Evolutionary conservation across 2,329 filamentous ascomycete genomes (phyloP), one percentile per base, ranked within the genome.

Genomic region (Geoglossum cookeanum): DNA sequence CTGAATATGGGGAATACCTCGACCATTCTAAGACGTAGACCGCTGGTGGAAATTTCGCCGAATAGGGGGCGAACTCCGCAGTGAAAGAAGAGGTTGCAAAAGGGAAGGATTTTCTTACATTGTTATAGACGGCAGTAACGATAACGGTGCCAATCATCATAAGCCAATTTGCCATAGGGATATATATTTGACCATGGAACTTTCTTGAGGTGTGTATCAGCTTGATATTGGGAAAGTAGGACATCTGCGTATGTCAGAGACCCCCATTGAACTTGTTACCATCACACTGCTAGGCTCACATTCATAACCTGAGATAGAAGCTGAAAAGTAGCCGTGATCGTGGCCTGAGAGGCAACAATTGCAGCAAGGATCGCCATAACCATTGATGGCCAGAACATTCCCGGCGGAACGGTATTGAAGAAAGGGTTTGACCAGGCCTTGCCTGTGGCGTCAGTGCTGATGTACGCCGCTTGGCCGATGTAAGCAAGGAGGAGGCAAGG

Each of bases 281-380:
- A 62, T 7, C 3, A 7, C 2, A 13, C 11, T 53, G 3, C n/a
- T 37, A 37, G 37, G 37, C 15, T 32, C 29, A 4, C n/a, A 49
- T 39, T 11, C 22, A 33, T 22, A 48, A 30, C 3, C 3, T 42
- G 4, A 33, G 9, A 37, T 1, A 17, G 52, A 66, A 78, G 72
- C 68, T 86, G 84, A 61, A 89, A 89, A 0, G 81, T 80, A 6
- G 79, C 81, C 0, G 85, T 89, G 55, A 89, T 87, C 70, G 89
- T 83, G 8, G 85, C 85, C 62, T 90, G 85, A 3, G 81, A 85
- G 0, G 85, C 85, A 9, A 90, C 84, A 62, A 89, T 79, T 30
- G 84, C 83, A 3, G 83, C 83, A 3, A 85, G 69, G 7, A 88
- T 75, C 0, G 84, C 83, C 53, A 88, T 69, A 2, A 89, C 74